Evolutionary conservation across 2,329 filamentous ascomycete genomes (phyloP).

Genomic region (Diaporthe sp.): DNA sequence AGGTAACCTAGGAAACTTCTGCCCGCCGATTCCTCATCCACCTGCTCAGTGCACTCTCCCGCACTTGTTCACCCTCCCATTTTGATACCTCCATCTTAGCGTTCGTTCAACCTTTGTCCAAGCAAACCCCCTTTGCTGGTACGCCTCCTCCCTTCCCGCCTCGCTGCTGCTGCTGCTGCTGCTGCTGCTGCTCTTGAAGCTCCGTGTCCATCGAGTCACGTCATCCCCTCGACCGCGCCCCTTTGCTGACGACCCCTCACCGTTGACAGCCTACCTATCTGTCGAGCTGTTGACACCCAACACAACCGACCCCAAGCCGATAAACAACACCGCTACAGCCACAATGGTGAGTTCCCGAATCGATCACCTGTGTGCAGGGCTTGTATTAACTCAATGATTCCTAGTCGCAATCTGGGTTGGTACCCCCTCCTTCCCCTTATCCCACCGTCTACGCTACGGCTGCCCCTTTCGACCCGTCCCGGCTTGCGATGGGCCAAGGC

Average conservation of each 20-base stretch:
- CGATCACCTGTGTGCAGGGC: not conserved
- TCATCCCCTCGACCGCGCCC: conserved; percentile 21
- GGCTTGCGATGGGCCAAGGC: not conserved
- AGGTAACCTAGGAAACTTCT: conserved; percentile 29
- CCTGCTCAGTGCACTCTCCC: conserved; percentile 28
- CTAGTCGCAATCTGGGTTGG: conserved; percentile 77
- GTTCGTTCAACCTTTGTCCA: conserved; percentile 25
- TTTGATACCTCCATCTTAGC: conserved; percentile 28
- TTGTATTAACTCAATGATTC: conserved; percentile 23
- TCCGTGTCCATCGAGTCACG: conserved; percentile 28
- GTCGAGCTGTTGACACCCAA: conserved; percentile 24
- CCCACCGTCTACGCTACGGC: not conserved
- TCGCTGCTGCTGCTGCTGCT: not conserved
- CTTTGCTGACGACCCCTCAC: conserved; percentile 36
- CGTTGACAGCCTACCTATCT: conserved; percentile 32
- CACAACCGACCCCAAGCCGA: conserved; percentile 24
- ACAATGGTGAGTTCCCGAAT: conserved; percentile 30
- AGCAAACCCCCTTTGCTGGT: conserved; percentile 27
- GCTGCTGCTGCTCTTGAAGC: not conserved
- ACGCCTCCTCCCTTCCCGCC: not conserved
- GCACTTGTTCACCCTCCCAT: conserved; percentile 18
- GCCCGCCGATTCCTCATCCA: conserved; percentile 27
- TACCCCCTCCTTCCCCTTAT: conserved; percentile 44
- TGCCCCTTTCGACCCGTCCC: conserved; percentile 8
- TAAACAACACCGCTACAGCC: conserved; percentile 21